Percentiles rank a stretch among this genome's conserved stretches.
Evolutionary conservation across 768 basidiomycete genomes (phyloP).

Genomic region (Mycena rosella): DNA sequence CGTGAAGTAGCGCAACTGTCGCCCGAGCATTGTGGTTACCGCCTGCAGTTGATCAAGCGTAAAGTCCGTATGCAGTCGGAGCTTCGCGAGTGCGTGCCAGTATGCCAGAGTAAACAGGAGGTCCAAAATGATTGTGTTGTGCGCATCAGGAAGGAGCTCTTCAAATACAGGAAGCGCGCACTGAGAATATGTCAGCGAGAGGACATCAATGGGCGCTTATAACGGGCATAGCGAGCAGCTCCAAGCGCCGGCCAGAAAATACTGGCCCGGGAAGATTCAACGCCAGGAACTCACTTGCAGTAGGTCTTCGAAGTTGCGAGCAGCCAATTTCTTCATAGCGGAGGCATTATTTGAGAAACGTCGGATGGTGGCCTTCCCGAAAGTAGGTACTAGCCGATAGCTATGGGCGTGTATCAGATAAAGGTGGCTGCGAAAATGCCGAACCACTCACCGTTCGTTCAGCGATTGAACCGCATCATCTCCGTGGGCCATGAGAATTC

Average conservation of each 20-base stretch:
- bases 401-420: background rate
- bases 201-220: too few relatives aligned
- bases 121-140: slow-evolving; percentile 40
- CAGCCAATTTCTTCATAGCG: slow-evolving; percentile 39
- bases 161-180: slow-evolving; percentile 50
- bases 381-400: slow-evolving; percentile 25
- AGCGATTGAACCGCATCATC: slow-evolving; percentile 1
- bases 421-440: background rate
- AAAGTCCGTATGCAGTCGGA: slow-evolving; percentile 47
- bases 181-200: slow-evolving; percentile 36
- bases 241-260: too few relatives aligned
- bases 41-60: slow-evolving; percentile 38
- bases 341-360: slow-evolving; percentile 39
- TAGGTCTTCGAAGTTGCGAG: slow-evolving; percentile 45
- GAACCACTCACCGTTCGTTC: slow-evolving; percentile 8
- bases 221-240: too few relatives aligned
- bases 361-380: slow-evolving; percentile 40
- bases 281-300: slow-evolving; percentile 41
- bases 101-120: slow-evolving; percentile 40
- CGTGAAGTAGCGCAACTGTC: slow-evolving; percentile 41
- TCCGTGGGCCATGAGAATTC: slow-evolving; percentile 6
- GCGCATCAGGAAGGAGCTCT: slow-evolving; percentile 42
- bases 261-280: background rate
- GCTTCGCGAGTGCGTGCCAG: slow-evolving; percentile 54
- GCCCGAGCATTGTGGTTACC: slow-evolving; percentile 32